Base-by-base conservation (phyloP, 1,284 basidiomycete species). In the Malassezia psittaci region DNA sequence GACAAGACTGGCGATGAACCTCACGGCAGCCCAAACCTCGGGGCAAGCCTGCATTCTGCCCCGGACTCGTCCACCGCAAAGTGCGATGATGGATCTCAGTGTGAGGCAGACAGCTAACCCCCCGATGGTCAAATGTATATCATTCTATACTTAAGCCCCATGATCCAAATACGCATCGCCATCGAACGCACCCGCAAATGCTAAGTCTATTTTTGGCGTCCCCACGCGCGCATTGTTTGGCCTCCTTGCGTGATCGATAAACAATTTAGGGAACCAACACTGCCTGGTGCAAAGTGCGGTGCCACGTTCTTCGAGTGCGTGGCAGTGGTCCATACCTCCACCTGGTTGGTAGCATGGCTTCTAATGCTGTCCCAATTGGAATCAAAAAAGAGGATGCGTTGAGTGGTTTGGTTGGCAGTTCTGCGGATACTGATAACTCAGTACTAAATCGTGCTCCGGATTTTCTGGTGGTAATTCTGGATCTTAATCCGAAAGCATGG, bases 401-500 rank as follows among this genome's bases (percentile, higher is more conserved):
- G 24, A 6, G 29, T 16, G 43, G 43, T 16, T 34, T 45, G 6
- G 15, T 34, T 24, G 43, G 43, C 12, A 19, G 43, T n/a, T 32
- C 43, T 9, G 2, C 18, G 12, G 43, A 45, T 45, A 29, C 18
- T 15, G 18, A 45, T n/a, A 13, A 16, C 12, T 13, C 12, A 6
- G 10, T 18, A 6, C 29, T 32, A 10, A 12, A 33, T 4, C n/a
- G 18, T 15, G 34, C 61, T 11, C 63, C 68, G 24, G 68, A 70
- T 60, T 68, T 72, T 41, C 65, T 72, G n/a, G 65, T 64, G 8
- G 53, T 74, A 33, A 55, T 74, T 29, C 50, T 74, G 48, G 71
- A 74, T 48, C 54, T 73, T 48, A 64, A 69, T 33, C 66, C 66
- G 1, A 39, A 60, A 0, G 60, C 66, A 41, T 72, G 69, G 69